A percentile compares a stretch with the other conserved stretches of the same genome.
phyloP scores from a whole-genome alignment of 345 rosid species.

The Mangifera indica region DNA sequence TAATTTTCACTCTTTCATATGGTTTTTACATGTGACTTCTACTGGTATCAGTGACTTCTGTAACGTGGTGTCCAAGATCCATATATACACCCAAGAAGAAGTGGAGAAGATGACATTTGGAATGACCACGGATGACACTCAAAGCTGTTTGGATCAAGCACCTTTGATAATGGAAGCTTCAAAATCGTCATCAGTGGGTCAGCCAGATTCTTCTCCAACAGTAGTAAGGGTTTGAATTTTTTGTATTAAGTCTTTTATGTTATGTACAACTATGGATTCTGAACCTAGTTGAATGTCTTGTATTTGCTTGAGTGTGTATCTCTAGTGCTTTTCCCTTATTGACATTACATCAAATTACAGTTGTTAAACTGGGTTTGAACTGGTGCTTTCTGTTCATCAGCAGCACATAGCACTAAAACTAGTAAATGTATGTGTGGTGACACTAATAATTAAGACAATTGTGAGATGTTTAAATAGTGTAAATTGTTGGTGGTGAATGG shows the following conservation, averaged over 20 bases:
- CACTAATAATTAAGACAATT: neutral
- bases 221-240: constrained; percentile 39
- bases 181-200: constrained; percentile 85
- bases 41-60: constrained; percentile 69
- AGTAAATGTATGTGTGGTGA: neutral
- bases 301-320: neutral
- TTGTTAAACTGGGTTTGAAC: constrained; percentile 1
- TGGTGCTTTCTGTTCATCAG: neutral
- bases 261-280: neutral
- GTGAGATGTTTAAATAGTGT: neutral
- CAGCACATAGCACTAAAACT: neutral
- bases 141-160: constrained; percentile 89
- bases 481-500: neutral
- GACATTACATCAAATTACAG: neutral
- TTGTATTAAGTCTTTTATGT: neutral
- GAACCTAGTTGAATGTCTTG: neutral
- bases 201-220: constrained; percentile 74
- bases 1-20: neutral
- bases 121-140: constrained; percentile 61
- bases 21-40: neutral
- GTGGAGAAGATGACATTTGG: constrained; percentile 79
- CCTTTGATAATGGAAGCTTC: constrained; percentile 66
- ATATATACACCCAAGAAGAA: constrained; percentile 79
- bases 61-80: constrained; percentile 76
- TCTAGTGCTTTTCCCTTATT: neutral